phyloP scores from a whole-genome alignment of 345 rosid species.

The Conringia planisiliqua region DNA sequence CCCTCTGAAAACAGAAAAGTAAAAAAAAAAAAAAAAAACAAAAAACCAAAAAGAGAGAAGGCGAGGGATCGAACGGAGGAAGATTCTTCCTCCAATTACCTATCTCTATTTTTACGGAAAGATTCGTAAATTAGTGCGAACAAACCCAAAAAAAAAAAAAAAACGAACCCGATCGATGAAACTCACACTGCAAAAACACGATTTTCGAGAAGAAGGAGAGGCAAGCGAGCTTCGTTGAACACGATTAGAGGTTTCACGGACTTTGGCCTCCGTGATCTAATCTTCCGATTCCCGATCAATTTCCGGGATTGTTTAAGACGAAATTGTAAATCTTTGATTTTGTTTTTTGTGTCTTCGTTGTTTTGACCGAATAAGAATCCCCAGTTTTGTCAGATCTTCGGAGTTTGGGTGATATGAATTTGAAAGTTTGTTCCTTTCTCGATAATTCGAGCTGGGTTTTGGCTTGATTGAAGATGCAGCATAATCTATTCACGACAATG shows the following conservation, averaged over 20 bases:
- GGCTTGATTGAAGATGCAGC: slow-evolving; percentile 57
- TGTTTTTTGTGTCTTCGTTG: neutral
- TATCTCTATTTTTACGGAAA: slow-evolving; percentile 25
- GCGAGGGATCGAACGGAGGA: slow-evolving; percentile 23
- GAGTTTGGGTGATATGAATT: neutral
- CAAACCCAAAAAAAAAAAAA: neutral
- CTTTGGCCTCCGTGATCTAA: slow-evolving; percentile 16
- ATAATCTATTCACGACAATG: slow-evolving; percentile 75
- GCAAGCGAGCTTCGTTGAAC: slow-evolving; percentile 13
- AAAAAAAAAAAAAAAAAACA: neutral
- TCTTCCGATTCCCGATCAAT: neutral
- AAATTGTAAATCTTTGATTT: neutral
- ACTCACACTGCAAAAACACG: slow-evolving; percentile 32
- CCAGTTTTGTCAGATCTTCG: slow-evolving; percentile 20
- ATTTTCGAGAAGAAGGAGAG: slow-evolving; percentile 6
- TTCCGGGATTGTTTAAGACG: neutral
- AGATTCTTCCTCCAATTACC: slow-evolving; percentile 26
- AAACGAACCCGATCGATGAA: slow-evolving; percentile 22
- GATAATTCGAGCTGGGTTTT: neutral
- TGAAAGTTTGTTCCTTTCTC: neutral
- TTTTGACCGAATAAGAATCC: neutral
- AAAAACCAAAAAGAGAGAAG: slow-evolving; percentile 6
- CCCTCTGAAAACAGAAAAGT: slow-evolving; percentile 6
- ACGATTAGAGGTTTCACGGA: no score
- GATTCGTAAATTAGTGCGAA: slow-evolving; percentile 18